Conservation (phyloP, 306 rosid genomes). For the Malus asiatica region DNA sequence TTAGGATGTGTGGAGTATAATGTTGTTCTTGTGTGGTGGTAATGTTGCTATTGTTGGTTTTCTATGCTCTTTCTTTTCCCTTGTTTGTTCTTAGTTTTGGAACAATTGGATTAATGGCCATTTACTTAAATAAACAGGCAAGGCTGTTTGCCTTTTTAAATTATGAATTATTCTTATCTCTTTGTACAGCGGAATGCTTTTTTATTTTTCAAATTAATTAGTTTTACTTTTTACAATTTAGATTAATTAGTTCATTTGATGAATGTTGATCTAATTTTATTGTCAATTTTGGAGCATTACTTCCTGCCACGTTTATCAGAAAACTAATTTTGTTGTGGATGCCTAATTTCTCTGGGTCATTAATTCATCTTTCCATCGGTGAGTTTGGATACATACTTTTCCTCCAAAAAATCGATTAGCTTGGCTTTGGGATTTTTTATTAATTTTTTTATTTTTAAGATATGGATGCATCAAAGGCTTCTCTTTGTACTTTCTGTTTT, state of each 20-base stretch:
- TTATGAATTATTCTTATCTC: neutral
- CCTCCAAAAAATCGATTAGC: no score
- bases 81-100: neutral
- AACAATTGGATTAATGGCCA: neutral
- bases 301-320: no score
- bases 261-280: neutral
- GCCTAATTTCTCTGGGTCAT: no score
- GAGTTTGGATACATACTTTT: no score
- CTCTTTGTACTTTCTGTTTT: no score
- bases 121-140: conserved; percentile 12
- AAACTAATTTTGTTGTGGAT: no score
- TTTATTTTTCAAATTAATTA: no score
- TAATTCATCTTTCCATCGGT: no score
- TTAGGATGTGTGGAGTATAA: neutral
- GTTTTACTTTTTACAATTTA: neutral
- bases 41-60: neutral
- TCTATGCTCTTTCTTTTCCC: neutral
- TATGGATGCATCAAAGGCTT: no score
- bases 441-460: no score
- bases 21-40: neutral
- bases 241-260: neutral
- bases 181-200: neutral
- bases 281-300: no score
- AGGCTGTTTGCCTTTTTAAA: conserved; percentile 21
- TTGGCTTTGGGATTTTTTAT: no score